phyloP scores from a whole-genome alignment of 805 yeast species.

The Cyberlindnera mycetangii region DNA sequence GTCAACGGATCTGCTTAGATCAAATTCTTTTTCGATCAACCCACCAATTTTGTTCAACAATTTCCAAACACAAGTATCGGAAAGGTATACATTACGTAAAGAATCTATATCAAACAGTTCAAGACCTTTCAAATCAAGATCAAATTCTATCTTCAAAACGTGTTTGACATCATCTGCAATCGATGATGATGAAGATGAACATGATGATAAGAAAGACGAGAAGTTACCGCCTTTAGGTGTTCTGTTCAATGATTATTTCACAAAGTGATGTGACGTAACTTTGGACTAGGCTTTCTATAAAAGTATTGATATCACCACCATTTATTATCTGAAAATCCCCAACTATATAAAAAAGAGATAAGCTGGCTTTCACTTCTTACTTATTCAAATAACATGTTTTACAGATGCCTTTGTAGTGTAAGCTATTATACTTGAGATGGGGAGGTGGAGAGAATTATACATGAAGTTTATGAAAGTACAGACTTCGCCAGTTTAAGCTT shows the following conservation, averaged over 20 bases:
- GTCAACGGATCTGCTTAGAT: constrained; percentile 4
- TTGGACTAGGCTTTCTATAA: no score
- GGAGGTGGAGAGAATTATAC: no score
- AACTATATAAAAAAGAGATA: no score
- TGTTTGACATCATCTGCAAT: constrained; percentile 9
- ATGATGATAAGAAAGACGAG: constrained; percentile 10
- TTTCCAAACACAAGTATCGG: constrained; percentile 12
- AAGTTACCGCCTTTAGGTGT: constrained; percentile 19
- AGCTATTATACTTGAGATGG: no score
- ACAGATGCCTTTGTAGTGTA: no score
- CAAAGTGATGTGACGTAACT: neutral
- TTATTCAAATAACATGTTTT: no score
- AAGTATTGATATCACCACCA: no score
- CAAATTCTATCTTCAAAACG: constrained; percentile 14
- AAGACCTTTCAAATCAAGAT: constrained; percentile 7
- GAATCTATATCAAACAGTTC: constrained; percentile 1
- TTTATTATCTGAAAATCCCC: no score
- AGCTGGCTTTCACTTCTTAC: no score
- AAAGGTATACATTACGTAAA: constrained; percentile 12
- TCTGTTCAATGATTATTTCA: constrained; percentile 22
- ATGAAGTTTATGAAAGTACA: no score
- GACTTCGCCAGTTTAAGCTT: no score
- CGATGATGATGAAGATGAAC: constrained; percentile 20
- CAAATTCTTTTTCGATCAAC: constrained; percentile 12
- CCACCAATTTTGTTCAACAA: constrained; percentile 15